These are phyloP conservation scores for Colletotrichum caudatum DNA, from an alignment of 2,329 filamentous ascomycete genomes.

Conservation along the genomic window DNA sequence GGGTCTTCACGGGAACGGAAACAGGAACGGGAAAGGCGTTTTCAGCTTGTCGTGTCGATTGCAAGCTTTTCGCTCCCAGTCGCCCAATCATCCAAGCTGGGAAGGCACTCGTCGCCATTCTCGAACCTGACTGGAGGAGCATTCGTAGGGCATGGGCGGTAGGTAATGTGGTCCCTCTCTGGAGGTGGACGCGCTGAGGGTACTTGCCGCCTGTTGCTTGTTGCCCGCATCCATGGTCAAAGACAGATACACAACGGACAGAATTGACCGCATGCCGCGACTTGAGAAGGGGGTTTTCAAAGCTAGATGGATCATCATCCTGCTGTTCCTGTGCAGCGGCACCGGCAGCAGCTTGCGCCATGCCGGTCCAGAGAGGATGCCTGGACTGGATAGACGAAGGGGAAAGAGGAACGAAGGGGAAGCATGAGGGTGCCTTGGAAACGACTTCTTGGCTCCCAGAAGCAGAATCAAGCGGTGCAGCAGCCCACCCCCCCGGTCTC, in stretches of 20 bases:
- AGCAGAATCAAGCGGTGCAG: conserved; percentile 31
- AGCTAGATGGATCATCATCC: neutral
- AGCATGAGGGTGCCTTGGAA: conserved; percentile 34
- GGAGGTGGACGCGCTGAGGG: too few species aligned
- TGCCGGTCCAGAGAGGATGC: neutral
- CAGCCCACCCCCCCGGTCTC: conserved; percentile 34
- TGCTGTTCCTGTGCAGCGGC: neutral
- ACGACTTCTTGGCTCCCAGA: conserved; percentile 33
- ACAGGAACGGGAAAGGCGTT: conserved; percentile 8
- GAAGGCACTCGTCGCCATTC: neutral
- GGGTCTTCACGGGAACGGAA: neutral
- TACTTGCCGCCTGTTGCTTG: too few species aligned
- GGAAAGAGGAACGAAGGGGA: neutral
- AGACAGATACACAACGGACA: too few species aligned
- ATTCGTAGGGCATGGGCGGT: too few species aligned
- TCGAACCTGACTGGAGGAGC: conserved; percentile 10
- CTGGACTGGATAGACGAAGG: neutral
- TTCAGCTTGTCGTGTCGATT: conserved; percentile 11
- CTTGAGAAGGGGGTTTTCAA: too few species aligned
- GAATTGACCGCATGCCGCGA: too few species aligned
- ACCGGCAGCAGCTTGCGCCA: neutral
- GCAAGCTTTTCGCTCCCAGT: too few species aligned
- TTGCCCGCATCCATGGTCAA: too few species aligned
- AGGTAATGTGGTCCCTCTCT: too few species aligned
- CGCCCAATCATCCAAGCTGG: too few species aligned